Evolutionary conservation across 805 yeast genomes (phyloP).

Genomic region (Pichia californica): DNA sequence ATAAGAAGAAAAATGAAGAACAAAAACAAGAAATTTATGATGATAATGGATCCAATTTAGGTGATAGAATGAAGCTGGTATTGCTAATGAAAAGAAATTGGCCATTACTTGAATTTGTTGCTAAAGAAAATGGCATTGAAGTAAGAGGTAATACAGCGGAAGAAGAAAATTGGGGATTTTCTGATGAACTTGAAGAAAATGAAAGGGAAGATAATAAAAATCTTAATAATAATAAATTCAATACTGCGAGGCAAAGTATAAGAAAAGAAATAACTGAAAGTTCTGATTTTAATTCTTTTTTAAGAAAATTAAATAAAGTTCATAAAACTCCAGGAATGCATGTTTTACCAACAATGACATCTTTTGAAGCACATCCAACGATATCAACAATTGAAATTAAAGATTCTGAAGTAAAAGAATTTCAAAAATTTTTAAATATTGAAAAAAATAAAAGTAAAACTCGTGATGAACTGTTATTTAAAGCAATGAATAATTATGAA

Average conservation of each 20-base stretch:
- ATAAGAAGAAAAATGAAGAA: background rate
- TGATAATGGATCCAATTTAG: background rate
- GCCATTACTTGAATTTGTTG: slow-evolving; percentile 10
- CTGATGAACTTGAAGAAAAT: slow-evolving; percentile 1
- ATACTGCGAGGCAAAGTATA: too few relatives aligned
- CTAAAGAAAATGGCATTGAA: slow-evolving; percentile 1
- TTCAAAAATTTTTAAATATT: slow-evolving; percentile 38
- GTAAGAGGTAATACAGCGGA: background rate
- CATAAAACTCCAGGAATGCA: slow-evolving; percentile 11
- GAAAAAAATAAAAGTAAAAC: slow-evolving; percentile 36
- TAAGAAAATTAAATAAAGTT: slow-evolving; percentile 21
- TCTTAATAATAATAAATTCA: too few relatives aligned
- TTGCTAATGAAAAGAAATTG: slow-evolving; percentile 19
- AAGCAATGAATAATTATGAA: slow-evolving; percentile 46
- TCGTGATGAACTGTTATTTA: slow-evolving; percentile 38
- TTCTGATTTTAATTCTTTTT: slow-evolving; percentile 19
- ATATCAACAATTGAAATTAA: background rate
- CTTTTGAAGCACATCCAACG: slow-evolving; percentile 20
- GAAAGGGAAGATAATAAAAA: background rate
- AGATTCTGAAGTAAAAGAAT: slow-evolving; percentile 12
- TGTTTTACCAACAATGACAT: slow-evolving; percentile 22
- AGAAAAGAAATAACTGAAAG: slow-evolving; percentile 5
- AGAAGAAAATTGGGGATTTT: slow-evolving; percentile 3
- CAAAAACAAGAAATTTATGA: too few relatives aligned
- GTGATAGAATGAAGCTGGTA: background rate